phyloP scores from a whole-genome alignment of 768 basidiomycete genomes.

The Tephrocybe sp. region DNA sequence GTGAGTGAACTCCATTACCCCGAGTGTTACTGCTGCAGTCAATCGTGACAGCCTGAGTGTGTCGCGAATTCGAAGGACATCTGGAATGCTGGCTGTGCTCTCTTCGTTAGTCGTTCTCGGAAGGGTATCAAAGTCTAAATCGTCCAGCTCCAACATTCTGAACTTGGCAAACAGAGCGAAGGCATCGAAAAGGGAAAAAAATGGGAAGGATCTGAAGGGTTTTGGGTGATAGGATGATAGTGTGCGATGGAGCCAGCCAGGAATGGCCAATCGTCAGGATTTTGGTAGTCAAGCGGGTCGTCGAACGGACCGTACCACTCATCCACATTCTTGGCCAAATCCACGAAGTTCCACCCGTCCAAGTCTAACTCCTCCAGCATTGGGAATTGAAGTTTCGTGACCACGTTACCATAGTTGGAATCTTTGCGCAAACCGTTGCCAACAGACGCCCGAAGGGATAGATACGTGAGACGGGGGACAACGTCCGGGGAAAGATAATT shows the following conservation, averaged over 20 bases:
- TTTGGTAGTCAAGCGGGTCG: not conserved
- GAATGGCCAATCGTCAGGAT: no score
- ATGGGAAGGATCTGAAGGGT: not conserved
- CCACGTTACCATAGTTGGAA: not conserved
- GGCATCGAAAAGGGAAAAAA: not conserved
- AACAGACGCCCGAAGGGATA: not conserved
- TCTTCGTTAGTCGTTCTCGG: no score
- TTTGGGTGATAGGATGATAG: not conserved
- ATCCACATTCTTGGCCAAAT: not conserved
- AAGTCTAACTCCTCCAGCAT: not conserved
- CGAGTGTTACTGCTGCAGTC: no score
- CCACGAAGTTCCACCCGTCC: conserved; percentile 7
- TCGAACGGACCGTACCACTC: not conserved
- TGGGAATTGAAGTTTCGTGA: not conserved
- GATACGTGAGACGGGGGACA: not conserved
- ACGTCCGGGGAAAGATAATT: no score
- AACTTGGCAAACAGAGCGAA: not conserved
- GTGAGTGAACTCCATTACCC: no score
- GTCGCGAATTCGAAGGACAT: no score
- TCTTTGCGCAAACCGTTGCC: not conserved
- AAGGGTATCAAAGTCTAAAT: not conserved
- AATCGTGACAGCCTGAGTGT: no score
- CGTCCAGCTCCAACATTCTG: not conserved
- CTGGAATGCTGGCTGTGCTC: no score
- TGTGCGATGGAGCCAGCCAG: not conserved